Base-by-base conservation (phyloP, 2,329 filamentous ascomycete species). In the Colletotrichum sidae region DNA sequence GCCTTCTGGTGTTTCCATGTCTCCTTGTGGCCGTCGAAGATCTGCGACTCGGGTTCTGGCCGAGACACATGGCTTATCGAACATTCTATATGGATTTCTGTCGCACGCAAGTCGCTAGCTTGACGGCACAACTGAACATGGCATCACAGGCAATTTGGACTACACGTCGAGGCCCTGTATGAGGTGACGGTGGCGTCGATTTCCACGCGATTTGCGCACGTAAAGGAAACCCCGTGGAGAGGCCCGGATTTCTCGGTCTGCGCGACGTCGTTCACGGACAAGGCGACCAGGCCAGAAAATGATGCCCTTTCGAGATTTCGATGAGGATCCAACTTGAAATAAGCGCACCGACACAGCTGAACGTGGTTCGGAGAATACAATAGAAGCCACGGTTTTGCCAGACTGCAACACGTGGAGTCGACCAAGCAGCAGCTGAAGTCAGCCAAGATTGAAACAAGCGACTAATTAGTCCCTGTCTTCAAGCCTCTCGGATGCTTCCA, bases 51-150 rank as follows among this genome's bases (percentile, higher is more conserved):
- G 39, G 11, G 8, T 33, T 35, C 50, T 4, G 42, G 6, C 41
- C 54, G 37, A 59, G 35, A 41, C 51, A 44, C 46, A 55, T 35
- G 56, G 38, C 35, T 35, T 17, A 52, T 62, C 34, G 62, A 65
- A 62, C 12, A 9, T 47, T 62, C 58, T 17, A 25, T 38, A n/a
- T 15, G 13, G 25, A 35, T 17, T 51, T 62, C 46, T 35, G 62
- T 65, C 3, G 37, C 51, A 62, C 46, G 17, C 38, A 38, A 52
- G 62, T 47, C 62, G 42, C 51, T 55, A 61, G 57, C 52, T 25
- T 33, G 41, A 55, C 46, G 33, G 49, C 45, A 47, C 51, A 52
- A 25, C 58, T 55, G 46, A 17, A 15, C 51, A 52, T 33, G 15
- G 34, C 41, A 56, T 56, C 62, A 62, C 57, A 41, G 7, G n/a